Evolutionary conservation across 108 stramenopile species (phyloP), one percentile per base, ranked within the genome.

Genomic region (Skeletonema tropicum): DNA sequence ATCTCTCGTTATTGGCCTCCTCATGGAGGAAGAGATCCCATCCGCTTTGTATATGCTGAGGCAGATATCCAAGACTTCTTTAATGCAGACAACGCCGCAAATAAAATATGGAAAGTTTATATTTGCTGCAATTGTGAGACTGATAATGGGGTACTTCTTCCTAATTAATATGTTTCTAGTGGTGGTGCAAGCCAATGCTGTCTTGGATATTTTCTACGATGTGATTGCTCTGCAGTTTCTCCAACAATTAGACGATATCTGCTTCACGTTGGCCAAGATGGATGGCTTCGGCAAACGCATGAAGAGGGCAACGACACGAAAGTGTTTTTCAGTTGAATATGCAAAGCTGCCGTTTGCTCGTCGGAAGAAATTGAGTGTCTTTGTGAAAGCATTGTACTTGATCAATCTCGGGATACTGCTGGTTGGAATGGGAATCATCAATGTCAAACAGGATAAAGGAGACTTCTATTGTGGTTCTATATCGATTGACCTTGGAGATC

Each of bases 1-100:
- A 11, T 58, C n/a, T 9, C 39, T 52, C 0, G 31, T 69, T 6
- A 19, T 69, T 52, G 76, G 57, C 0, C 46, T 77, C 1, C 11
- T 71, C 4, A 77, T 77, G 76, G 76, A 77, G 52, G 76, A 77
- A 48, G 76, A 77, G 36, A 77, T 77, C 17, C 76, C 76, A 2
- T 65, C 46, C 1, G 32, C 69, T 14, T 21, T 70, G 11, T 65
- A 59, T 31, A 52, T 77, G 59, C 57, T 77, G 17, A 46, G 42
- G 32, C 64, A 57, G 64, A 77, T 77, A 33, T 55, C 76, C 42
- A 70, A 66, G 30, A 10, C 35, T 19, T 77, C 76, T 2, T 57
- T 77, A 8, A 30, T 25, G 14, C 2, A 58, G 12, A 64, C 49
- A 52, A 23, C 52, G 52, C 52, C 52, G n/a, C 52, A 55, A 2